A percentile compares a stretch with the other conserved stretches of the same genome.
Conservation (phyloP, 257 asterid genomes). For the Petrea volubilis region DNA sequence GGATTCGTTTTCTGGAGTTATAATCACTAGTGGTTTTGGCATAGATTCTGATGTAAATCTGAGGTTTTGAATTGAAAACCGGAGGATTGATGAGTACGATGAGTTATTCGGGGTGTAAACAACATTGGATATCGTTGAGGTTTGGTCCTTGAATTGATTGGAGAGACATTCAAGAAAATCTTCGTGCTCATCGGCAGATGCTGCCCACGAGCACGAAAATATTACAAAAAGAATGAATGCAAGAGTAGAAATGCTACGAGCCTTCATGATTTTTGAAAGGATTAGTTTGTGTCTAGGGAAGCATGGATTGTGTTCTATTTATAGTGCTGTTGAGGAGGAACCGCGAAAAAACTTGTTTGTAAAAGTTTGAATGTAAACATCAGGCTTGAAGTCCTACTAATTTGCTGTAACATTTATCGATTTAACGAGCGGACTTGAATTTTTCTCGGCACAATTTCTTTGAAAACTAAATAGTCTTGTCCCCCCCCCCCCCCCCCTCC, state of each 20-base stretch:
- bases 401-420: background rate
- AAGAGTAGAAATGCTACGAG: background rate
- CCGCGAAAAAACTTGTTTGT: background rate
- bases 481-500: too few species aligned
- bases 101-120: conserved; percentile 25
- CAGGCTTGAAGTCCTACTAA: background rate
- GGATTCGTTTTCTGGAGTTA: conserved; percentile 33
- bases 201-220: conserved; percentile 16
- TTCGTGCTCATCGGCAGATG: conserved; percentile 1
- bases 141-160: background rate
- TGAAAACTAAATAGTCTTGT: too few species aligned
- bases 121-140: conserved; percentile 9
- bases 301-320: background rate
- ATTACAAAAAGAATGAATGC: conserved; percentile 1
- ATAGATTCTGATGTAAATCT: conserved; percentile 18
- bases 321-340: background rate
- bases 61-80: conserved; percentile 26
- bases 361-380: background rate
- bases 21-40: conserved; percentile 30
- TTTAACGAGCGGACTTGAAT: background rate
- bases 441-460: too few species aligned
- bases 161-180: conserved; percentile 28
- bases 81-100: conserved; percentile 22
- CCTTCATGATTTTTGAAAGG: conserved; percentile 8
- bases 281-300: background rate